phyloP scores from a whole-genome alignment of 768 basidiomycete genomes.

The Pulveroboletus sp. region DNA sequence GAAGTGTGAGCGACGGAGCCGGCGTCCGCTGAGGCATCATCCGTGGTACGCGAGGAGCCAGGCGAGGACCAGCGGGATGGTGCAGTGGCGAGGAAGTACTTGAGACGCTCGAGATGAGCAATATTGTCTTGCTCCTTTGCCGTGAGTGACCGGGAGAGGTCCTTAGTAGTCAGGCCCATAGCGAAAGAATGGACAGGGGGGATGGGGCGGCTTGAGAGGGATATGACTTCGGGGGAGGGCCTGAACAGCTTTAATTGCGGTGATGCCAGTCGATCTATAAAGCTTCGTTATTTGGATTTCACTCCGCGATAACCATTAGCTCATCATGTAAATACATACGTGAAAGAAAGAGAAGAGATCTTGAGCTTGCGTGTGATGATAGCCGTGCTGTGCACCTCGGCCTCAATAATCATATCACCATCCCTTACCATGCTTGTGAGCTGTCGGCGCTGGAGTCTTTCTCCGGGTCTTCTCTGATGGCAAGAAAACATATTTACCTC shows the following conservation, averaged over 20 bases:
- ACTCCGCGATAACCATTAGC: slow-evolving; percentile 25
- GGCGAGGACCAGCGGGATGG: slow-evolving; percentile 64
- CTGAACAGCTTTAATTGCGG: slow-evolving; percentile 14
- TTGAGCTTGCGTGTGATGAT: slow-evolving; percentile 29
- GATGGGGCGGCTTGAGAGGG: slow-evolving; percentile 6
- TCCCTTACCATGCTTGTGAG: slow-evolving; percentile 27
- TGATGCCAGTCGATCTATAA: slow-evolving; percentile 25
- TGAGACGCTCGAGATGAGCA: slow-evolving; percentile 75
- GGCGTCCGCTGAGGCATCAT: slow-evolving; percentile 13
- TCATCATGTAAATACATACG: slow-evolving; percentile 18
- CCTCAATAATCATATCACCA: slow-evolving; percentile 23
- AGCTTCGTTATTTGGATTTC: slow-evolving; percentile 18
- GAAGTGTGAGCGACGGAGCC: slow-evolving; percentile 39
- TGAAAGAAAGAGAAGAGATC: slow-evolving; percentile 21
- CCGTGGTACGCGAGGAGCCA: slow-evolving; percentile 27
- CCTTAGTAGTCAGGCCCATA: slow-evolving; percentile 28
- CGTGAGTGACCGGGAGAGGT: slow-evolving; percentile 48
- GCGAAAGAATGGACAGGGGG: slow-evolving; percentile 14
- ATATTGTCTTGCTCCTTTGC: slow-evolving; percentile 64
- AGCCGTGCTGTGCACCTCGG: slow-evolving; percentile 32
- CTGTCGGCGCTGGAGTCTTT: slow-evolving; percentile 27
- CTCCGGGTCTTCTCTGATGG: slow-evolving; percentile 21
- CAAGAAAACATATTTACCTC: slow-evolving; percentile 10
- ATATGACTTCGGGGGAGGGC: slow-evolving; percentile 11
- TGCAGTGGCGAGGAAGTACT: slow-evolving; percentile 85